A percentile compares a stretch with the other conserved stretches of the same genome.
These are phyloP conservation scores for Thamnidium elegans DNA, from an alignment of 192 early-diverging fungal genomes.

Conservation along the genomic window DNA sequence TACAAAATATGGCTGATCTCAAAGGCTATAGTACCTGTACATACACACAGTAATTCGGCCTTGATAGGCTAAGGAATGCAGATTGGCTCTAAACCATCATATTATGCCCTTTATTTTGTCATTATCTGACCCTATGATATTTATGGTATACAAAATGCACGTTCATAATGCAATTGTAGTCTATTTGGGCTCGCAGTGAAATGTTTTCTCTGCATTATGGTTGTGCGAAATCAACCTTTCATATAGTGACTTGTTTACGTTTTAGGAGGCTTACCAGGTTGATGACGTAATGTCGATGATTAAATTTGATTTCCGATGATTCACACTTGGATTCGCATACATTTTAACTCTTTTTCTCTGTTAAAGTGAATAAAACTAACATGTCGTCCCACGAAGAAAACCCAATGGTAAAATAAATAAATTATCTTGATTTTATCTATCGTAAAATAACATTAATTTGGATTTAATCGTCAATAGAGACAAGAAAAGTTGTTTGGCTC, in stretches of 20 bases:
- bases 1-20: too few species aligned
- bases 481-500: conserved; percentile 11
- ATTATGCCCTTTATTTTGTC: too few species aligned
- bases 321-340: background rate
- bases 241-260: background rate
- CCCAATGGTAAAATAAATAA: background rate
- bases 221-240: background rate
- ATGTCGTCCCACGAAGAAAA: conserved; percentile 8
- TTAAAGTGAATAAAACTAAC: background rate
- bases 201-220: too few species aligned
- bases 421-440: background rate
- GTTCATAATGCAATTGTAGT: background rate
- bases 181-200: background rate
- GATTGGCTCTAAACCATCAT: too few species aligned
- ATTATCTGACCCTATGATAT: too few species aligned
- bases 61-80: too few species aligned
- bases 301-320: background rate
- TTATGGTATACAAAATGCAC: background rate
- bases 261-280: conserved; percentile 4
- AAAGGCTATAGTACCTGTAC: too few species aligned
- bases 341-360: background rate
- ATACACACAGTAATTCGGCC: too few species aligned
- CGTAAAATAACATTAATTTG: background rate
- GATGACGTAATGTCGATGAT: background rate
- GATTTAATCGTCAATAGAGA: background rate